Conservation (phyloP, 768 basidiomycete species). For the Kwoniella sp. region DNA sequence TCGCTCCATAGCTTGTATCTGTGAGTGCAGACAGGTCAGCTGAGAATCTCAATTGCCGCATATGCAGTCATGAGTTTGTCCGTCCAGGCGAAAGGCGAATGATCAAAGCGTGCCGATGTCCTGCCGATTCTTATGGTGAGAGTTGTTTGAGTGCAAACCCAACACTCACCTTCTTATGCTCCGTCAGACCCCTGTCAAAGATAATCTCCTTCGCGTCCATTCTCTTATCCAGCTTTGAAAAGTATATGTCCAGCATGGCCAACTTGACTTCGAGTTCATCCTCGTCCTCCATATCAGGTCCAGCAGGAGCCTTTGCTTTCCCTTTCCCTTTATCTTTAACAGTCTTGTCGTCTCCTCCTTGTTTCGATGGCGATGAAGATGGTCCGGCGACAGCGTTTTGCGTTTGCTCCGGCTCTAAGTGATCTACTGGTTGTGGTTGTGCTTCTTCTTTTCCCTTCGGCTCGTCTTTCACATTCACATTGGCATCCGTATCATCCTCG, state of each 20-base stretch:
- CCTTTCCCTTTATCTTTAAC: constrained; percentile 32
- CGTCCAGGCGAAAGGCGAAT: no score
- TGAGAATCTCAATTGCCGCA: not conserved
- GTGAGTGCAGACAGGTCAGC: constrained; percentile 6
- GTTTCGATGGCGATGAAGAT: constrained; percentile 12
- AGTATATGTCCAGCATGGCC: constrained; percentile 85
- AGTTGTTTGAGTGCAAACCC: no score
- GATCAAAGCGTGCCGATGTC: no score
- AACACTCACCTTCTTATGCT: constrained; percentile 82
- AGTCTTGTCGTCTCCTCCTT: constrained; percentile 22
- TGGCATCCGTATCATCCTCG: constrained; percentile 29
- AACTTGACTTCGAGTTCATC: constrained; percentile 87
- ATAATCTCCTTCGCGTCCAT: constrained; percentile 82
- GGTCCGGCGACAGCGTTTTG: constrained; percentile 10
- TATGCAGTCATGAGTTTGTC: no score
- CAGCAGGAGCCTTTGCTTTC: constrained; percentile 29
- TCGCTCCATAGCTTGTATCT: constrained; percentile 91
- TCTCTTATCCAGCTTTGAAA: constrained; percentile 81
- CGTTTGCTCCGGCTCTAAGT: constrained; percentile 5
- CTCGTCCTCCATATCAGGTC: constrained; percentile 68
- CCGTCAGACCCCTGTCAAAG: constrained; percentile 85
- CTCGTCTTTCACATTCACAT: constrained; percentile 40
- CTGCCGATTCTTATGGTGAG: no score
- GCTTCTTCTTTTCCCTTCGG: constrained; percentile 21
- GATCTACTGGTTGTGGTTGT: not conserved